Percentiles rank a stretch among this genome's conserved stretches.
Evolutionary conservation across 345 rosid genomes (phyloP).

Genomic region (Lumnitzera racemosa): DNA sequence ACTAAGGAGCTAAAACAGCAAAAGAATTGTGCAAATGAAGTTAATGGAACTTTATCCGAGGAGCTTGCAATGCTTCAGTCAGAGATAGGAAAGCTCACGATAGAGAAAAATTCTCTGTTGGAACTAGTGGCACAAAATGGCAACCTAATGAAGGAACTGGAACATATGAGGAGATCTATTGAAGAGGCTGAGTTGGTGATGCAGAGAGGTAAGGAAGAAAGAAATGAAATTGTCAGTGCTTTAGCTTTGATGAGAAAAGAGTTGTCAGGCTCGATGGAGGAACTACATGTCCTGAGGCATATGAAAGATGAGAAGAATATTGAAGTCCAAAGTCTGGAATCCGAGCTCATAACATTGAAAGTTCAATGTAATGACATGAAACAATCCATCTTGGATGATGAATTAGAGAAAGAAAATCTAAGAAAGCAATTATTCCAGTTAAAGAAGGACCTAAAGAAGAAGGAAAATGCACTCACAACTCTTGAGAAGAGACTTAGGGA

Average conservation of each 20-base stretch:
- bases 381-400: conserved; percentile 36
- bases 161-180: conserved; percentile 27
- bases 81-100: conserved; percentile 12
- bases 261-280: conserved; percentile 30
- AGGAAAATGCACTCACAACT: conserved; percentile 36
- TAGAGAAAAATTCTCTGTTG: conserved; percentile 11
- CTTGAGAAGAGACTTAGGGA: conserved; percentile 55
- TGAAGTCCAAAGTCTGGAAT: conserved; percentile 22
- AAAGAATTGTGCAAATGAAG: conserved; percentile 45
- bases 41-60: conserved; percentile 9
- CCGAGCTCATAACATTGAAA: conserved; percentile 43
- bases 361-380: conserved; percentile 38
- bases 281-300: conserved; percentile 32
- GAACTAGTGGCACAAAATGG: conserved; percentile 1
- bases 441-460: conserved; percentile 63
- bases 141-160: conserved; percentile 21
- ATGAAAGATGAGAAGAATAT: conserved; percentile 42
- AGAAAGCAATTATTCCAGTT: conserved; percentile 44
- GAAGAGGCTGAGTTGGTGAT: conserved; percentile 35
- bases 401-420: conserved; percentile 58
- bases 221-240: conserved; percentile 27
- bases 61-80: conserved; percentile 7
- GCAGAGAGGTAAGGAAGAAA: conserved; percentile 32
- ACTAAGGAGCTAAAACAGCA: conserved; percentile 42
- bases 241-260: conserved; percentile 41